Conservation (phyloP, 306 rosid species). For the Rubus idaeus region DNA sequence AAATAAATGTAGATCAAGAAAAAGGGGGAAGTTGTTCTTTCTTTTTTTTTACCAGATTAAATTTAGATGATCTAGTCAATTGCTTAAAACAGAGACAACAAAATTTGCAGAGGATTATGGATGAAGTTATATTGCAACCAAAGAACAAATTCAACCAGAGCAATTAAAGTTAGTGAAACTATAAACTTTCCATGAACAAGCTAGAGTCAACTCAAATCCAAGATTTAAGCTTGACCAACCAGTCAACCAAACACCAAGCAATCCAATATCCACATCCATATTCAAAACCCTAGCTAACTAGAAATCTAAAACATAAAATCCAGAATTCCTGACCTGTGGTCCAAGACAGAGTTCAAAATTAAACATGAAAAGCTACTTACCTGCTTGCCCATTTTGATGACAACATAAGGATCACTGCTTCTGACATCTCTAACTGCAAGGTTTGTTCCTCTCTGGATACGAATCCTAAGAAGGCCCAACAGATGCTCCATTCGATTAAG, state of each 20-base stretch:
- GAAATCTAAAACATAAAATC: constrained; percentile 8
- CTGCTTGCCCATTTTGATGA: constrained; percentile 72
- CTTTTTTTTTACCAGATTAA: background rate
- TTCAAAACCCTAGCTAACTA: background rate
- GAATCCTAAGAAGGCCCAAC: constrained; percentile 69
- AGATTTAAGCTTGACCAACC: background rate
- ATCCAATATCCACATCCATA: background rate
- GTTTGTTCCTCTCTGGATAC: constrained; percentile 51
- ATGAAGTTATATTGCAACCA: background rate
- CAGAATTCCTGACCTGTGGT: too few relatives aligned
- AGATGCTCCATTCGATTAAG: constrained; percentile 25
- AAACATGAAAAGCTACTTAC: constrained; percentile 21
- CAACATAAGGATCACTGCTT: constrained; percentile 75
- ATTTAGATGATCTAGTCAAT: background rate
- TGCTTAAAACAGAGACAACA: background rate
- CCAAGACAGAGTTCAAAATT: background rate
- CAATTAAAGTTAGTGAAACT: background rate
- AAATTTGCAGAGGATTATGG: background rate
- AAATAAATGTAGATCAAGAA: background rate
- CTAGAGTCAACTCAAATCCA: background rate
- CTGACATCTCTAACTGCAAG: constrained; percentile 70
- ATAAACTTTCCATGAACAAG: background rate
- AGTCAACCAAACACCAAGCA: constrained; percentile 8
- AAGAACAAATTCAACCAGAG: too few relatives aligned
- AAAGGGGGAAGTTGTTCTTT: too few relatives aligned